These are phyloP conservation scores for Corymbia citriodora DNA, from an alignment of 441 rosid species.

Conservation along the genomic window DNA sequence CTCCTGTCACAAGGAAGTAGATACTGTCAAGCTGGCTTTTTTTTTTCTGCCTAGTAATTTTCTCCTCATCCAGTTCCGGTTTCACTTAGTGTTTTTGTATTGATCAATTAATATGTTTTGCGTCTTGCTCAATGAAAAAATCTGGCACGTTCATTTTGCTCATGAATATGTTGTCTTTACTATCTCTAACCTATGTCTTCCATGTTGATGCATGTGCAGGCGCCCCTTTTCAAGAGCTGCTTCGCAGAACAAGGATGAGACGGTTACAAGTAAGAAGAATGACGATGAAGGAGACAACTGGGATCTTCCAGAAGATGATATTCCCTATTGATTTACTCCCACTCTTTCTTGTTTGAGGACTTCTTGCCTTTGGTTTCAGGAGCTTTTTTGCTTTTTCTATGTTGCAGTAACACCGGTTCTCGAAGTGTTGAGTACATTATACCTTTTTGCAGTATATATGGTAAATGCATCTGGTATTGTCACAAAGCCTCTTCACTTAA, in stretches of 20 bases:
- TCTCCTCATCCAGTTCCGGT: neutral
- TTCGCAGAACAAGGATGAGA: conserved; percentile 35
- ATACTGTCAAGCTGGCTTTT: neutral
- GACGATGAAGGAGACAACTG: conserved; percentile 81
- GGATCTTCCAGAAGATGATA: conserved; percentile 75
- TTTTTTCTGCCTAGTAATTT: neutral
- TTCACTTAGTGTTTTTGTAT: neutral
- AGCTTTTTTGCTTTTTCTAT: neutral
- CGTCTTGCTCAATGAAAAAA: neutral
- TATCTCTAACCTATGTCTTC: neutral
- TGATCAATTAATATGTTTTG: neutral
- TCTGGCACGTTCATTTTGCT: neutral
- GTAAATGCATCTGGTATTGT: neutral
- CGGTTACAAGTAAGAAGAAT: conserved; percentile 35
- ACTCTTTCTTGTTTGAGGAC: conserved; percentile 15
- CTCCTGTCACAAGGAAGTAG: neutral
- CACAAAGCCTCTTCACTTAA: neutral
- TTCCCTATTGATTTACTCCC: conserved; percentile 32
- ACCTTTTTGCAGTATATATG: neutral
- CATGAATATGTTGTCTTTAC: neutral
- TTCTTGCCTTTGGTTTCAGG: conserved; percentile 9
- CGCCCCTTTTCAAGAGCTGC: conserved; percentile 38
- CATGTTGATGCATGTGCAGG: conserved; percentile 23
- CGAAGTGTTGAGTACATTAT: neutral
- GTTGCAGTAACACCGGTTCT: neutral